Base-by-base conservation (phyloP, 179 eudicot genomes). In the Spergularia azorica region DNA sequence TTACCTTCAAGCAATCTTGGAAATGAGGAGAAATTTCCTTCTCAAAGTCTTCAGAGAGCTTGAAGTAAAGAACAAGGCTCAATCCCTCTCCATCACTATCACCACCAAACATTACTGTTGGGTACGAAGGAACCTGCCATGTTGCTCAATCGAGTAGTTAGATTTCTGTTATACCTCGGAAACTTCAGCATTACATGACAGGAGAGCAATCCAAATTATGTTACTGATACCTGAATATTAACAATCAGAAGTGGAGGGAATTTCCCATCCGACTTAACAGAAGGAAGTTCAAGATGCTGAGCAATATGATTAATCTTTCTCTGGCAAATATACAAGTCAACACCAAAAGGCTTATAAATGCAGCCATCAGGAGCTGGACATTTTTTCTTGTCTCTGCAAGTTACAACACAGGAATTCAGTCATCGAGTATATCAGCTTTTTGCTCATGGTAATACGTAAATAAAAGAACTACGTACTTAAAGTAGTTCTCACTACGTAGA, bases 61-160 rank as follows among this genome's bases (percentile, higher is more conserved):
- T 92, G 78, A 92, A 94, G 78, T 92, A 94, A 13, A 94, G 79
- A 15, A 94, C 97, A 76, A 94, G 95, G 83, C 90, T 90, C 85
- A 94, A 78, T 77, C 98, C 97, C 76, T 94, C 97, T 63, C 98
- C 97, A 61, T 94, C 92, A 61, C 82, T 61, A 43, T 92, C 97
- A 51, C 97, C 89, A 38, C 83, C 81, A 80, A 94, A 94, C 90
- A 94, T 87, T 21, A 95, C 77, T 64, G 97, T 82, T 26, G 95
- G 89, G 86, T 94, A 92, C 51, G 92, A 88, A 57, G 97, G 98
- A 69, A 94, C 75, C 98, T 94, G 86, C 58, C 38, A 80, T 63
- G 77, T 74, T 18, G 26, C 18, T 61, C 65, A 81, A 8, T 26
- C 2, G 32, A 26, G 32, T 26, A 26, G 32, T 26, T 26, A 26